Evolutionary conservation across 176 grass and related monocot species (phyloP).

Genomic region (Bonia amplexicaulis): DNA sequence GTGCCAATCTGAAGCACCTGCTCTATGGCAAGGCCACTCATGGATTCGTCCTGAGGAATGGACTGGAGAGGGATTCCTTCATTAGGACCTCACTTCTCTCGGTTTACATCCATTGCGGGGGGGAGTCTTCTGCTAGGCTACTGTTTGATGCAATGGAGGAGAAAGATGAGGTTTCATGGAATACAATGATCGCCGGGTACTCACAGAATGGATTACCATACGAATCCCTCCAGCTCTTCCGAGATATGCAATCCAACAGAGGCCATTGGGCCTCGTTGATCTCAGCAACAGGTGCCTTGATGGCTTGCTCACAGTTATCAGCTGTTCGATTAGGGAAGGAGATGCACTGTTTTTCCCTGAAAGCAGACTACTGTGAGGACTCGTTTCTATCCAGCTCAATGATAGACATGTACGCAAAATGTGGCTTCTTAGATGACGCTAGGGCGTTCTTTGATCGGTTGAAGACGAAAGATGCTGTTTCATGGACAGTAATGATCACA

Average conservation of each 20-base stretch:
- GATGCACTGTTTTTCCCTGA: slow-evolving; percentile 49
- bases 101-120: slow-evolving; percentile 42
- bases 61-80: slow-evolving; percentile 50
- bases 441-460: slow-evolving; percentile 45
- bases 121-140: slow-evolving; percentile 1
- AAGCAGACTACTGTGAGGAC: slow-evolving; percentile 25
- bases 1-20: slow-evolving; percentile 34
- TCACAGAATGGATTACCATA: slow-evolving; percentile 32
- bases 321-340: slow-evolving; percentile 52
- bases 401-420: slow-evolving; percentile 72
- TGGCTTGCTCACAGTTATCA: slow-evolving; percentile 55
- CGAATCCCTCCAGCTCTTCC: slow-evolving; percentile 47
- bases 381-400: slow-evolving; percentile 45
- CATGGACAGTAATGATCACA: slow-evolving; percentile 61
- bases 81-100: slow-evolving; percentile 50
- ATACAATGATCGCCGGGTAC: slow-evolving; percentile 60
- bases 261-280: slow-evolving; percentile 22
- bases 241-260: slow-evolving; percentile 31
- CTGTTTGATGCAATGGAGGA: slow-evolving; percentile 41
- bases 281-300: slow-evolving; percentile 45
- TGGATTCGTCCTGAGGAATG: slow-evolving; percentile 60
- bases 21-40: slow-evolving; percentile 42
- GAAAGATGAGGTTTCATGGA: slow-evolving; percentile 52
- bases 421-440: slow-evolving; percentile 47
- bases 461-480: slow-evolving; percentile 34